A percentile compares a stretch with the other conserved stretches of the same genome.
These are phyloP conservation scores for Trichoderma erinaceum DNA, from an alignment of 495 filamentous ascomycete species.

Conservation along the genomic window DNA sequence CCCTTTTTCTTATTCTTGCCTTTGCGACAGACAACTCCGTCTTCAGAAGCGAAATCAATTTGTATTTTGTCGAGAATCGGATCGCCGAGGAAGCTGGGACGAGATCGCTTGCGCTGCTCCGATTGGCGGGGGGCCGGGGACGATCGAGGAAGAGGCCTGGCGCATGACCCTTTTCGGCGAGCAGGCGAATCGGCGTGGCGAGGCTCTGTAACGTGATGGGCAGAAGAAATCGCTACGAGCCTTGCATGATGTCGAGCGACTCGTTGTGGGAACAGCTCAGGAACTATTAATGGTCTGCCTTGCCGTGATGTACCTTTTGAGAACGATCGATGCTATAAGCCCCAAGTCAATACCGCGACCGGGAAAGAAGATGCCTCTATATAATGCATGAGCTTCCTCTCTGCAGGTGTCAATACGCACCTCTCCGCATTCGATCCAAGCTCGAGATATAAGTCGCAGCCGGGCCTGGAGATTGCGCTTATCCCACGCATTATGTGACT, in stretches of 20 bases:
- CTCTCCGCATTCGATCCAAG: slow-evolving; percentile 28
- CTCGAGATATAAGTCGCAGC: slow-evolving; percentile 28
- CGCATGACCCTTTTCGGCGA: slow-evolving; percentile 12
- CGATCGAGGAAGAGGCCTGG: slow-evolving; percentile 3
- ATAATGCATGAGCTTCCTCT: neutral
- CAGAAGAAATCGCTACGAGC: neutral
- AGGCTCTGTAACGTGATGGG: slow-evolving; percentile 15
- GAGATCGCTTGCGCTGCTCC: slow-evolving; percentile 16
- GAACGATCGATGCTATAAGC: slow-evolving; percentile 14
- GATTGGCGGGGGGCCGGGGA: slow-evolving; percentile 8
- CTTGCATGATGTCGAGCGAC: neutral
- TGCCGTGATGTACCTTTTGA: neutral
- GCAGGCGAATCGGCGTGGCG: slow-evolving; percentile 23
- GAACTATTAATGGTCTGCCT: neutral
- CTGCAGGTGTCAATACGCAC: slow-evolving; percentile 20
- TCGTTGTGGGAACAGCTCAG: neutral
- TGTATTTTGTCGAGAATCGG: slow-evolving; percentile 26
- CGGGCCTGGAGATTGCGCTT: slow-evolving; percentile 20
- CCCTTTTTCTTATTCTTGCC: slow-evolving; percentile 38
- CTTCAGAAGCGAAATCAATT: slow-evolving; percentile 41
- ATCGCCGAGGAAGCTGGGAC: slow-evolving; percentile 23
- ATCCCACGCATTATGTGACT: slow-evolving; percentile 23
- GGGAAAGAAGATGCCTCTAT: neutral
- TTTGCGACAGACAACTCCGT: slow-evolving; percentile 41
- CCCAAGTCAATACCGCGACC: slow-evolving; percentile 15